Evolutionary conservation across 139 green algal species (phyloP), one percentile per base, ranked within the genome.

Genomic region (Microglena sp.): DNA sequence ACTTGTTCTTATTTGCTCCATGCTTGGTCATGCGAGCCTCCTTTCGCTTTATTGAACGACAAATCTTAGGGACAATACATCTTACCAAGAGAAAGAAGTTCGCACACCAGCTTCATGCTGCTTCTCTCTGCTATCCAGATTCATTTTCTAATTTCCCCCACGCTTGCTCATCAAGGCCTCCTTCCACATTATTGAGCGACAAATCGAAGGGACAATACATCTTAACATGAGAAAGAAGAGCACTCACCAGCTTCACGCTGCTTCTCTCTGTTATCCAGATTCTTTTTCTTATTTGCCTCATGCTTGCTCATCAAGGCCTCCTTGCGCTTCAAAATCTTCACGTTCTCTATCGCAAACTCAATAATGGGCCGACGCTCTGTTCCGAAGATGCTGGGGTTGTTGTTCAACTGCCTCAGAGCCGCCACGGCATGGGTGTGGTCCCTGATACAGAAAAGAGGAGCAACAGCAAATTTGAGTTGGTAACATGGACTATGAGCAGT

Each of bases 401-500:
- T 98, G 84, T 98, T 98, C 40, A 97, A 78, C 70, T 94, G 82
- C 26, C 92, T 80, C 62, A 98, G 84, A 18, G 86, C 88, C 35
- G 77, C 86, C 27, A 97, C 74, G 0, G 92, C 90, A 55, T 98
- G 90, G 50, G 93, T 82, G 64, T 91, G 86, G 18, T 85, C 43
- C 26, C n/a, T n/a, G n/a, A n/a, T n/a, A n/a, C n/a, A n/a, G n/a
- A n/a, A n/a, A n/a, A n/a, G n/a, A n/a, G n/a, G n/a, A n/a, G 11
- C 24, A 28, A n/a, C 7, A 11, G 53, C 21, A n/a, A n/a, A 60
- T 28, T 15, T n/a, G 28, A 60, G n/a, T 26, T 15, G n/a, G 7
- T 28, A 60, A 28, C n/a, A 15, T 32, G 7, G 15, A 11, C 53
- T 18, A 24, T 22, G 26, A 33, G 2, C 45, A 60, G n/a, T n/a